These are phyloP conservation scores for Trypanosoma rangeli DNA, from an alignment of 208 protist species.

Conservation along the genomic window DNA sequence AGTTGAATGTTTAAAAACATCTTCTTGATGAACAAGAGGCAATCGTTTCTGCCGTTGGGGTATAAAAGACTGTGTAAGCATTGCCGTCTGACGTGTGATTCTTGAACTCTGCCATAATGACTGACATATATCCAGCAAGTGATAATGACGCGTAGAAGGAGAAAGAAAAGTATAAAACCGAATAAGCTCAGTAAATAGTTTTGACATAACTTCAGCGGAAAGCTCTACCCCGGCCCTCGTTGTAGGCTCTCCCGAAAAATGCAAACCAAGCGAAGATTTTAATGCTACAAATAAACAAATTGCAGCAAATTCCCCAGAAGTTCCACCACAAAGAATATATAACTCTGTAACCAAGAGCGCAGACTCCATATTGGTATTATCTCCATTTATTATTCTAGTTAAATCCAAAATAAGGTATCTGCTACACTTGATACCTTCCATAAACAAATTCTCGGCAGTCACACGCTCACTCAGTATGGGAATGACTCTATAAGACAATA, in stretches of 20 bases:
- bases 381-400: slow-evolving; percentile 8
- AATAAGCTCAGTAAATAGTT: slow-evolving; percentile 28
- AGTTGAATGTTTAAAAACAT: slow-evolving; percentile 11
- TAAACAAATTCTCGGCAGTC: slow-evolving; percentile 11
- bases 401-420: slow-evolving; percentile 3
- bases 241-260: slow-evolving; percentile 14
- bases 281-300: slow-evolving; percentile 25
- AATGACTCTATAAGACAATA: not conserved
- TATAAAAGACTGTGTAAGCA: not conserved
- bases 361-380: not conserved
- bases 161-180: slow-evolving; percentile 14
- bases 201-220: slow-evolving; percentile 23
- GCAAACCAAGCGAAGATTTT: slow-evolving; percentile 9
- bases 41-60: slow-evolving; percentile 1
- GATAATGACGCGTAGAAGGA: slow-evolving; percentile 17
- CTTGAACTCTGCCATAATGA: slow-evolving; percentile 9
- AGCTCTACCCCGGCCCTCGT: slow-evolving; percentile 7
- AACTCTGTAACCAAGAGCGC: not conserved
- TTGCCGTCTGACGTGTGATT: not conserved
- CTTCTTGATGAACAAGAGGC: slow-evolving; percentile 12
- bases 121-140: slow-evolving; percentile 27
- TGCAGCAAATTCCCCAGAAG: slow-evolving; percentile 26
- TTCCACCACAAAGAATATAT: slow-evolving; percentile 22
- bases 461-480: not conserved
- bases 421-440: slow-evolving; percentile 9